Base-by-base conservation (phyloP, 2,329 filamentous ascomycete genomes). In the Sporothrix luriei region DNA sequence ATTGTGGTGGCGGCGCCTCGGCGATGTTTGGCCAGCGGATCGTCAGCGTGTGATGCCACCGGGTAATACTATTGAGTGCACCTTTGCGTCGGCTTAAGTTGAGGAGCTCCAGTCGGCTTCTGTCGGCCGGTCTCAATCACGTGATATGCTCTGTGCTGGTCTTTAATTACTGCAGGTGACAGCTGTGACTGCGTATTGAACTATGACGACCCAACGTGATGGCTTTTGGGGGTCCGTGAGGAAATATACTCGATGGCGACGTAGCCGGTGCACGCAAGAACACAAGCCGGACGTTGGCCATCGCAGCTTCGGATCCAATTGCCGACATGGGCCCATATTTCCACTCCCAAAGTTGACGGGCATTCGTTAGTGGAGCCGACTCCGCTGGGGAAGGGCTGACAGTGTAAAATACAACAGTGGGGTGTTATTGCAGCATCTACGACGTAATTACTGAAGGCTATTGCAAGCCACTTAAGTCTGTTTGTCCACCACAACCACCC, bases 1-100 rank as follows among this genome's bases (percentile, higher is more conserved):
- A 92, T 93, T 74, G 76, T 79, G 70, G 24, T 26, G 61, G 51
- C 38, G 26, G 43, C 24, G 33, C 13, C 1, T 64, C 24, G 61
- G 61, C 40, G 57, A 19, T 40, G 57, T 11, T 61, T 4, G 33
- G 33, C 33, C 33, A 33, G 24, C 2, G 13, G 13, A 24, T 10
- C 5, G 21, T n/a, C 40, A 26, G 11, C 5, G 14, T 14, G 4
- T 49, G 43, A 48, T 33, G 61, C 21, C 16, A 10, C 19, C 16
- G 33, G 33, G 14, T 4, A 6, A 43, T 49, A 10, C n/a, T n/a
- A n/a, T n/a, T n/a, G 33, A 33, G 33, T 21, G 49, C 29, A 54
- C 29, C 19, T 40, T 33, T 43, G 43, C 19, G 14, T 65, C 26
- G 38, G 59, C 40, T 48, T 19, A 48, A 33, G 61, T 7, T 49